Evolutionary conservation across 495 filamentous ascomycete genomes (phyloP), one percentile per base, ranked within the genome.

Genomic region (Hypoxylon intermedium): DNA sequence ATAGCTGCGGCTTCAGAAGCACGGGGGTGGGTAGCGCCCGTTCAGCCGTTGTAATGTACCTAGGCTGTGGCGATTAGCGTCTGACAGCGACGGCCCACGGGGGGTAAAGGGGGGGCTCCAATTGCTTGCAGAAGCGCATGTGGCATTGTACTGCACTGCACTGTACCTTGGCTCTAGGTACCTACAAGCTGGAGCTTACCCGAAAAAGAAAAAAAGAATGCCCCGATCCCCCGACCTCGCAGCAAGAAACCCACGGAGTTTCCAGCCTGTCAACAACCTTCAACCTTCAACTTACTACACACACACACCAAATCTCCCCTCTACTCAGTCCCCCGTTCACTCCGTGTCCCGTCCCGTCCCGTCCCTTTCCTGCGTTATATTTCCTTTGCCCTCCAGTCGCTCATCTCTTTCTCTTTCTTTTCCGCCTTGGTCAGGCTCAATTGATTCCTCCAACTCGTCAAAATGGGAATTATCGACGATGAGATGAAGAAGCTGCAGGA

Each of bases 381-480:
- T 33, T 57, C 38, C 40, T 58, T n/a, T 42, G 48, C 34, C 13
- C 19, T 15, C 56, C 15, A 26, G 31, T 49, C 53, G 58, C 53
- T 37, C 34, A 11, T 53, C 46, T 43, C 48, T 55, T 50, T 48
- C 50, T 21, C 44, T 40, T 48, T 46, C 50, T 18, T 44, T 36
- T 45, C 42, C 33, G 53, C 76, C 72, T 76, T 72, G 73, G 72
- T 73, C 69, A 56, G 69, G 67, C 69, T 64, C 33, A 57, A 59
- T 71, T 69, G 63, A 63, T 61, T 52, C 62, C 57, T 60, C 57
- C 63, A 59, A 50, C 30, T 60, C 13, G 62, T 69, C 70, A 79
- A 81, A 81, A 96, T 96, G 91, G 90, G 90, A 75, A 87, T 88
- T 70, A 87, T 92, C 75, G 87, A 89, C 67, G 86, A 92, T 71